Conservation (phyloP, 371 early-diverging fungal species). For the Encephalitozoon romaleae region DNA sequence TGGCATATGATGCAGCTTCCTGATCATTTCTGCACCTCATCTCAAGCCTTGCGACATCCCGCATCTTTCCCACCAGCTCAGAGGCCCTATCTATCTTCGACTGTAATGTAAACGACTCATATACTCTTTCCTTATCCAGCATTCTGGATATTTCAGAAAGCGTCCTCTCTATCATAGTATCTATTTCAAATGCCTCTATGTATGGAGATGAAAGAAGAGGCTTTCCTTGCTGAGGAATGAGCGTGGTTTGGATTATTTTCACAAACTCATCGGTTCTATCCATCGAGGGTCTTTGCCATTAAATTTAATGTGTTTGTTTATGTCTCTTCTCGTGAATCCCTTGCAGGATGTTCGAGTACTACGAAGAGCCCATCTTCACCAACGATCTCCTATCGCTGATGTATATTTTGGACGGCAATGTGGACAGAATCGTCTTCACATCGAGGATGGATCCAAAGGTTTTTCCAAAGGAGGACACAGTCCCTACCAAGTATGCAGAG, state of each 20-base stretch:
- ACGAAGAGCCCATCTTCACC: neutral
- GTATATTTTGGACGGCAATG: neutral
- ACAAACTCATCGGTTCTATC: conserved; percentile 57
- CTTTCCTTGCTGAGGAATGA: conserved; percentile 41
- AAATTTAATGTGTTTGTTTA: conserved; percentile 10
- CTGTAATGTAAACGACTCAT: conserved; percentile 26
- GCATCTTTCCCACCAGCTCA: neutral
- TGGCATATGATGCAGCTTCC: neutral
- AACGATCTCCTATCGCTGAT: neutral
- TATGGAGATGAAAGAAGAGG: neutral
- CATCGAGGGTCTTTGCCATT: conserved; percentile 26
- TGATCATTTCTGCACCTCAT: neutral
- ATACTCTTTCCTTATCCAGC: neutral
- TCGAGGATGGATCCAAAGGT: neutral
- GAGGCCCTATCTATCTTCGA: conserved; percentile 1
- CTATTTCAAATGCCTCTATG: conserved; percentile 3
- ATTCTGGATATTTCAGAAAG: neutral
- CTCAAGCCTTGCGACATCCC: neutral
- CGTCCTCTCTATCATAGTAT: neutral
- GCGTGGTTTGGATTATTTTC: conserved; percentile 42
- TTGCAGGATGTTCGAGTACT: neutral
- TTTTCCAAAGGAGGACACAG: neutral
- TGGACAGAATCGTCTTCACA: neutral
- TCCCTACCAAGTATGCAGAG: neutral
- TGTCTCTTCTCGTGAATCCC: neutral